These are phyloP conservation scores for Plasmodium knowlesi DNA, from an alignment of 169 alveolate genomes.

Conservation along the genomic window DNA sequence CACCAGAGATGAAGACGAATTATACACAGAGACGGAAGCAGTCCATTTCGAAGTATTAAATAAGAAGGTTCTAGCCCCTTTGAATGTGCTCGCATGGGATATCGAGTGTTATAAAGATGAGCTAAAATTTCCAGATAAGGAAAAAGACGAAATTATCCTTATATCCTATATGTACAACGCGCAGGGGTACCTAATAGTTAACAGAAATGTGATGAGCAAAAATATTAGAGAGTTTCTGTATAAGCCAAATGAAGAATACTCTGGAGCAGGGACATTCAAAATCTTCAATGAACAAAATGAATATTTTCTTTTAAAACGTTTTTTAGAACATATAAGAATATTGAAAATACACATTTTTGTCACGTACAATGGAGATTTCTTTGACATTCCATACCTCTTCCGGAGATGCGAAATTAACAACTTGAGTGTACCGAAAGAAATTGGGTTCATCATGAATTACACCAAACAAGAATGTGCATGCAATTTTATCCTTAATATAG, in stretches of 20 bases:
- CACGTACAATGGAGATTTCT: constrained; percentile 99
- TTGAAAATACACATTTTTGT: constrained; percentile 93
- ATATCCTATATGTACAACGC: constrained; percentile 97
- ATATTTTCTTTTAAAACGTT: constrained; percentile 79
- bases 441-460: constrained; percentile 87
- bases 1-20: constrained; percentile 80
- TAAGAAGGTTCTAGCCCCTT: constrained; percentile 88
- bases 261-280: constrained; percentile 88
- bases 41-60: constrained; percentile 69
- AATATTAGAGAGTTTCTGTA: constrained; percentile 96
- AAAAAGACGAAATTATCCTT: constrained; percentile 90
- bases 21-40: constrained; percentile 74
- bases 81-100: constrained; percentile 97
- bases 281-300: constrained; percentile 82
- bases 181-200: constrained; percentile 96
- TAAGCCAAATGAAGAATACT: constrained; percentile 96
- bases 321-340: constrained; percentile 76
- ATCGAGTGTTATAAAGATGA: constrained; percentile 98
- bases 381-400: constrained; percentile 97
- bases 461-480: constrained; percentile 88
- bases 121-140: constrained; percentile 98
- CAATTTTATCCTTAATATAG: constrained; percentile 93
- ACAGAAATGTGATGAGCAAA: constrained; percentile 92
- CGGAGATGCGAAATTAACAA: constrained; percentile 93
- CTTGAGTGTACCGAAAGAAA: constrained; percentile 88